phyloP scores from a whole-genome alignment of 129 eudicot species.

The Centella asiatica region DNA sequence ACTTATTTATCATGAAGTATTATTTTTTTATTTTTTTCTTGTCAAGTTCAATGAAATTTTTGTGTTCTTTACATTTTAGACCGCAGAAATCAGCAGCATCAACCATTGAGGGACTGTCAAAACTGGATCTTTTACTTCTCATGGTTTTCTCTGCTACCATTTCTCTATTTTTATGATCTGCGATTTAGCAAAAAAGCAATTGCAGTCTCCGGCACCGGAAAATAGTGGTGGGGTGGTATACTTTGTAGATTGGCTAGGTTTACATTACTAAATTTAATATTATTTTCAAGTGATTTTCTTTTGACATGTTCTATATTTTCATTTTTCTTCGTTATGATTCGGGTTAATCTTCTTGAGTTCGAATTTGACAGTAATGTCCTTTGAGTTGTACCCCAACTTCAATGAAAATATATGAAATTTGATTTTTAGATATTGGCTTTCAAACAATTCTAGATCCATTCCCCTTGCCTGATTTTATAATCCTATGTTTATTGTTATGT shows the following conservation, averaged over 20 bases:
- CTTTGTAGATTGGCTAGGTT: background rate
- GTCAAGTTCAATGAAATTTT: too few relatives aligned
- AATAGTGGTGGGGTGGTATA: background rate
- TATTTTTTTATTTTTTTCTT: background rate
- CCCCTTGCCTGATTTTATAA: too few relatives aligned
- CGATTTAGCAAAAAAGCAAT: background rate
- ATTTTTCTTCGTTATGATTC: too few relatives aligned
- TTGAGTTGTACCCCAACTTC: too few relatives aligned
- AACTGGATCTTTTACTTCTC: slow-evolving; percentile 20
- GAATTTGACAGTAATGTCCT: too few relatives aligned
- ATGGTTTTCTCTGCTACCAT: slow-evolving; percentile 22
- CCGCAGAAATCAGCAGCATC: slow-evolving; percentile 33
- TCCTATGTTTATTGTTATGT: too few relatives aligned
- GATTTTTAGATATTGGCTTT: too few relatives aligned
- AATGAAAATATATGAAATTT: too few relatives aligned
- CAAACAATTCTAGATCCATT: too few relatives aligned
- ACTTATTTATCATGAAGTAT: background rate
- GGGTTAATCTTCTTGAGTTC: too few relatives aligned
- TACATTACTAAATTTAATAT: background rate
- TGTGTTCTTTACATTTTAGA: slow-evolving; percentile 22
- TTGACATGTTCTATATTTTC: too few relatives aligned
- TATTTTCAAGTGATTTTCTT: background rate
- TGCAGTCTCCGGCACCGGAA: background rate
- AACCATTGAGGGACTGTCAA: slow-evolving; percentile 19
- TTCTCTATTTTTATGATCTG: slow-evolving; percentile 19